phyloP scores from a whole-genome alignment of 495 filamentous ascomycete genomes.

The Parathielavia appendiculata region DNA sequence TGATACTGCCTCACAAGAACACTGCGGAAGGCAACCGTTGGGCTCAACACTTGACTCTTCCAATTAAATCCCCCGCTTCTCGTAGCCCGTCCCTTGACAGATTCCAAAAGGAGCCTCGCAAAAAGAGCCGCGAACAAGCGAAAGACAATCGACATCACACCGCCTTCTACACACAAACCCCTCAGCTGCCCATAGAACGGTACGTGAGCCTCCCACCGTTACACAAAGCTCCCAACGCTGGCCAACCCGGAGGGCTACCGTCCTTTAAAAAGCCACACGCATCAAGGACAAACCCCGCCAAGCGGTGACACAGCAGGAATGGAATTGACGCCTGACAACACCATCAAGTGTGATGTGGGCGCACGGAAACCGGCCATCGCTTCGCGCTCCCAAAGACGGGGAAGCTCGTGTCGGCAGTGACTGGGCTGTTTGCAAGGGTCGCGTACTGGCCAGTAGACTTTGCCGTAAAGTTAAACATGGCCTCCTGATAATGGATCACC shows the following conservation, averaged over 20 bases:
- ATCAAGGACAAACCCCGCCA: constrained; percentile 2
- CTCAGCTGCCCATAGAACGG: background rate
- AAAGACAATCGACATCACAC: background rate
- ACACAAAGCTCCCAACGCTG: constrained; percentile 5
- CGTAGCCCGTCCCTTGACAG: background rate
- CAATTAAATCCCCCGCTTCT: background rate
- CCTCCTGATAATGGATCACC: constrained; percentile 30
- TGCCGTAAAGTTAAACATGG: constrained; percentile 25
- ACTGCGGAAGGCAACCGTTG: background rate
- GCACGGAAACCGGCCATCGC: constrained; percentile 20
- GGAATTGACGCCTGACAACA: constrained; percentile 15
- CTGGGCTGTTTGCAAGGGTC: constrained; percentile 24
- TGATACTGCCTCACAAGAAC: background rate
- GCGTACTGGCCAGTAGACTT: constrained; percentile 30
- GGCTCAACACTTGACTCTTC: background rate
- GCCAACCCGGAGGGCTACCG: background rate
- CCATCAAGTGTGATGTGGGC: constrained; percentile 1
- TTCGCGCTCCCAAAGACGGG: constrained; percentile 20
- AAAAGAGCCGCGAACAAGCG: background rate
- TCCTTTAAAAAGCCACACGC: background rate
- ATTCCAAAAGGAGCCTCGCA: background rate
- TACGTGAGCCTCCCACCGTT: background rate
- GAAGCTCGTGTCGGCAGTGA: constrained; percentile 33
- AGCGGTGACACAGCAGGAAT: constrained; percentile 14
- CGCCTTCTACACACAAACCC: background rate